phyloP scores from a whole-genome alignment of 2,329 filamentous ascomycete species.

The Dothistroma pini region DNA sequence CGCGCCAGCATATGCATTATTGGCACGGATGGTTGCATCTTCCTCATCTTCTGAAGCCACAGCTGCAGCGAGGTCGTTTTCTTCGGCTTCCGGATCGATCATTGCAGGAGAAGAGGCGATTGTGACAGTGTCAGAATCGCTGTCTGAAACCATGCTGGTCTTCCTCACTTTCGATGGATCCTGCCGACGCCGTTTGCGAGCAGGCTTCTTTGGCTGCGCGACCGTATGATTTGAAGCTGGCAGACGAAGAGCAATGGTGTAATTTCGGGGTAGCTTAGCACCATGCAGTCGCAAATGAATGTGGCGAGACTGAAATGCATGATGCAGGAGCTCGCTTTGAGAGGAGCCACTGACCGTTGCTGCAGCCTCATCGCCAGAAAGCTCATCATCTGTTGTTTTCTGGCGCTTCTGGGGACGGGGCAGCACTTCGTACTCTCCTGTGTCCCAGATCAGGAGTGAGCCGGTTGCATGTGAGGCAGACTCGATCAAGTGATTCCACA shows the following conservation, averaged over 20 bases:
- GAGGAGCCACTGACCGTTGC: constrained; percentile 4
- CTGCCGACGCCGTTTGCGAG: constrained; percentile 29
- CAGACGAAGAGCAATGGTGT: constrained; percentile 41
- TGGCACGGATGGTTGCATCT: constrained; percentile 48
- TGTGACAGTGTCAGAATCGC: constrained; percentile 20
- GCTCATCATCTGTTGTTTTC: constrained; percentile 35
- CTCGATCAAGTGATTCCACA: constrained; percentile 47
- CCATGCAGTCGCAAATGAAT: constrained; percentile 44
- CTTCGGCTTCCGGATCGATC: neutral
- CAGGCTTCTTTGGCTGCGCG: constrained; percentile 27
- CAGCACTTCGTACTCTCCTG: constrained; percentile 42
- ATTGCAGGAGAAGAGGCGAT: neutral
- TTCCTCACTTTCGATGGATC: constrained; percentile 17
- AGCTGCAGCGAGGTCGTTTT: constrained; percentile 24
- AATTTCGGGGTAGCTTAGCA: constrained; percentile 36
- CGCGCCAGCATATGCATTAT: constrained; percentile 65
- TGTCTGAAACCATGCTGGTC: constrained; percentile 14
- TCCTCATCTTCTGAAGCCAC: constrained; percentile 39
- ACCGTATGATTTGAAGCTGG: constrained; percentile 35
- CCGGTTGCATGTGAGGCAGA: constrained; percentile 42
- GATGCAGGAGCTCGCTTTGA: constrained; percentile 38
- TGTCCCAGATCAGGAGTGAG: constrained; percentile 47
- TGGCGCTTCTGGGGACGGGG: constrained; percentile 23
- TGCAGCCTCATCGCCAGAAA: constrained; percentile 29
- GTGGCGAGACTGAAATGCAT: constrained; percentile 38